phyloP scores from a whole-genome alignment of 139 green algal species.

The Mesotaenium endlicherianum region DNA sequence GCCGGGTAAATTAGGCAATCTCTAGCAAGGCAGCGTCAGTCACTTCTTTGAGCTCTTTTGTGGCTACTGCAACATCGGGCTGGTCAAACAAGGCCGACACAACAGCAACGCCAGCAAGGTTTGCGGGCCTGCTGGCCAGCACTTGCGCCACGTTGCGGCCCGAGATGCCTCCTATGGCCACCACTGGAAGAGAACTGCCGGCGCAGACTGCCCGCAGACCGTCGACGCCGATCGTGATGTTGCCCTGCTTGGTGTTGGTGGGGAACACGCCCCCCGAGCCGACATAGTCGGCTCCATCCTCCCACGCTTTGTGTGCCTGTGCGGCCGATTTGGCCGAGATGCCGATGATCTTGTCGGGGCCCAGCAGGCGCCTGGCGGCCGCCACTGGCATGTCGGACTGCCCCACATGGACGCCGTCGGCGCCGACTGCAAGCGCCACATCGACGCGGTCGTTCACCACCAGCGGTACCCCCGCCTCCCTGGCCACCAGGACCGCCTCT shows the following conservation, averaged over 20 bases:
- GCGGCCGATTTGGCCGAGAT: slow-evolving; percentile 76
- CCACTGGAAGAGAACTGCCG: slow-evolving; percentile 69
- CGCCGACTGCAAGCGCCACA: slow-evolving; percentile 78
- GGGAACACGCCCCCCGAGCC: slow-evolving; percentile 72
- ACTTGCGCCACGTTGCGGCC: slow-evolving; percentile 58
- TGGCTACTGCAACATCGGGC: slow-evolving; percentile 57
- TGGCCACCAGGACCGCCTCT: slow-evolving; percentile 30
- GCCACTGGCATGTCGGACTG: slow-evolving; percentile 77
- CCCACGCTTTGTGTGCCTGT: slow-evolving; percentile 62
- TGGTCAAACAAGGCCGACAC: slow-evolving; percentile 75
- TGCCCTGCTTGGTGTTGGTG: slow-evolving; percentile 81
- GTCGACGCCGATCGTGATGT: slow-evolving; percentile 68
- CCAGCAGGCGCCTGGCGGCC: slow-evolving; percentile 64
- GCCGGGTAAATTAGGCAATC: too few species aligned
- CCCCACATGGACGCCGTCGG: slow-evolving; percentile 83
- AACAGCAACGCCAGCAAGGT: slow-evolving; percentile 69
- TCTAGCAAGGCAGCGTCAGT: slow-evolving; percentile 47
- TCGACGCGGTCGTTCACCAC: slow-evolving; percentile 94
- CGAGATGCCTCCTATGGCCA: slow-evolving; percentile 84
- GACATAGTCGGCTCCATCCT: slow-evolving; percentile 86
- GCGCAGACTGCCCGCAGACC: slow-evolving; percentile 64
- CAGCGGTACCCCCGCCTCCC: slow-evolving; percentile 66
- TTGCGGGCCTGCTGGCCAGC: slow-evolving; percentile 44
- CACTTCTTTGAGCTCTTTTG: slow-evolving; percentile 49
- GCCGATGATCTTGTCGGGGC: slow-evolving; percentile 74